phyloP scores from a whole-genome alignment of 768 basidiomycete genomes.

The Coprinopsis strossmayeri region DNA sequence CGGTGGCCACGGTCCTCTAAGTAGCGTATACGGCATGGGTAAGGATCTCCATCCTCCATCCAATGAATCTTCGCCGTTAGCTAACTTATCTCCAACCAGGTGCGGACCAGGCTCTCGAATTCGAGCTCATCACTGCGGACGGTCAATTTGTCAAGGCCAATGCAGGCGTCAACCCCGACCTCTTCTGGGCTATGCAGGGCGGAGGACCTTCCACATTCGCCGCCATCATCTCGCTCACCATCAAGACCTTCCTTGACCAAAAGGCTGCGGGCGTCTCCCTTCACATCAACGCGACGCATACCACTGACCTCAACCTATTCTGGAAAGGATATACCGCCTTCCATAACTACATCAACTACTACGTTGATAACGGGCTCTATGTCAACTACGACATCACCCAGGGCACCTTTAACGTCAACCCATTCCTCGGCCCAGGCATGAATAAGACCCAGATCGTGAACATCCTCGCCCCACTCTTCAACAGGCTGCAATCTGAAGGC shows the following conservation, averaged over 20 bases:
- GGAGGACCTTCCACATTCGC: slow-evolving; percentile 18
- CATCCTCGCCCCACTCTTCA: slow-evolving; percentile 9
- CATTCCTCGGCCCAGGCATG: slow-evolving; percentile 12
- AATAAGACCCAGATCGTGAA: slow-evolving; percentile 6
- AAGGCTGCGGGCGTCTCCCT: slow-evolving; percentile 9
- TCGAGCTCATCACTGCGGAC: slow-evolving; percentile 33
- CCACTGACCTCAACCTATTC: slow-evolving; percentile 8
- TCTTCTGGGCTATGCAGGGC: slow-evolving; percentile 33
- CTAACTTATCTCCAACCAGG: slow-evolving; percentile 1
- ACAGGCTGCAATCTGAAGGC: slow-evolving; percentile 3
- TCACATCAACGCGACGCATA: slow-evolving; percentile 11
- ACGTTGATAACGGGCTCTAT: slow-evolving; percentile 9
- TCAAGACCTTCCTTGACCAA: slow-evolving; percentile 16
- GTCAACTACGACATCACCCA: slow-evolving; percentile 11
- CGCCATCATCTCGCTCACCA: slow-evolving; percentile 9
- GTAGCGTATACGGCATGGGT: slow-evolving; percentile 15
- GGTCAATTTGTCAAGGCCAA: slow-evolving; percentile 24
- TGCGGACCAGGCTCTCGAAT: slow-evolving; percentile 21
- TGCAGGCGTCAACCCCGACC: slow-evolving; percentile 28
- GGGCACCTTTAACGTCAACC: slow-evolving; percentile 5
- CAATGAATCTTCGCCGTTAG: too few species aligned
- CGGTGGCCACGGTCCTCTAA: slow-evolving; percentile 18
- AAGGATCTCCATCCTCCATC: background rate
- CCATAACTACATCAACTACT: slow-evolving; percentile 8
- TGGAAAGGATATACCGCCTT: slow-evolving; percentile 11